These are phyloP conservation scores for Pythium biforme DNA, from an alignment of 352 stramenopile species.

Conservation along the genomic window DNA sequence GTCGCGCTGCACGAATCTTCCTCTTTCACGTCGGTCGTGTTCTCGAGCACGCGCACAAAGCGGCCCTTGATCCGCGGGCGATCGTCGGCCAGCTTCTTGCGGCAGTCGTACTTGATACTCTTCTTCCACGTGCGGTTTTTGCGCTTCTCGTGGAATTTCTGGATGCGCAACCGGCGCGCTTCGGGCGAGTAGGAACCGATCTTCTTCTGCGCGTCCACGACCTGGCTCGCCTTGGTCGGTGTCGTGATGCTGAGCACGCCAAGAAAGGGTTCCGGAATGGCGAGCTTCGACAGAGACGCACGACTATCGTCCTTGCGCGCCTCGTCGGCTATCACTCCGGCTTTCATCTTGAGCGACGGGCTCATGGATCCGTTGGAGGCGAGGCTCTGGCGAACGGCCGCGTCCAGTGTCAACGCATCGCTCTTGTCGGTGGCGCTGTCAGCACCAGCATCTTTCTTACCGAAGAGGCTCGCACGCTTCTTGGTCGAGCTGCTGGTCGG, in stretches of 20 bases:
- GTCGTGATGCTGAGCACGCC: slow-evolving; percentile 43
- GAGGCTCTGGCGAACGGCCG: slow-evolving; percentile 1
- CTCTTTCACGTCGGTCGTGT: slow-evolving; percentile 44
- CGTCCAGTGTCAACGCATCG: not conserved
- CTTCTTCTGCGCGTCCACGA: slow-evolving; percentile 42
- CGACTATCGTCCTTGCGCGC: slow-evolving; percentile 36
- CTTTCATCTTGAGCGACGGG: slow-evolving; percentile 37
- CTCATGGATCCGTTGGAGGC: slow-evolving; percentile 27
- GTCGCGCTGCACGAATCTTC: slow-evolving; percentile 25
- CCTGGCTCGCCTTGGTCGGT: slow-evolving; percentile 14
- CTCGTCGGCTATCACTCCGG: slow-evolving; percentile 34
- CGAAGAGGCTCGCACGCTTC: slow-evolving; percentile 43
- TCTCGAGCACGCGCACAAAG: slow-evolving; percentile 88
- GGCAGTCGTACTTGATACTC: slow-evolving; percentile 99
- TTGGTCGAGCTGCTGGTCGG: slow-evolving; percentile 60
- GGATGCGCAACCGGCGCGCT: slow-evolving; percentile 91
- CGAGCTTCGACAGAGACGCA: slow-evolving; percentile 28
- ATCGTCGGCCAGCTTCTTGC: slow-evolving; percentile 97
- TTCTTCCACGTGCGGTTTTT: slow-evolving; percentile 98
- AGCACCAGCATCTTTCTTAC: slow-evolving; percentile 28
- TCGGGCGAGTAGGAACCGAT: slow-evolving; percentile 96
- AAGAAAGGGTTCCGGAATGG: slow-evolving; percentile 42
- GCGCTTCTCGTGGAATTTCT: slow-evolving; percentile 97
- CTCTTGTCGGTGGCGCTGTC: slow-evolving; percentile 9
- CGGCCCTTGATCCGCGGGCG: slow-evolving; percentile 92